Evolutionary conservation across 768 basidiomycete species (phyloP), one percentile per base, ranked within the genome.

Genomic region (Gautieria morchelliformis): DNA sequence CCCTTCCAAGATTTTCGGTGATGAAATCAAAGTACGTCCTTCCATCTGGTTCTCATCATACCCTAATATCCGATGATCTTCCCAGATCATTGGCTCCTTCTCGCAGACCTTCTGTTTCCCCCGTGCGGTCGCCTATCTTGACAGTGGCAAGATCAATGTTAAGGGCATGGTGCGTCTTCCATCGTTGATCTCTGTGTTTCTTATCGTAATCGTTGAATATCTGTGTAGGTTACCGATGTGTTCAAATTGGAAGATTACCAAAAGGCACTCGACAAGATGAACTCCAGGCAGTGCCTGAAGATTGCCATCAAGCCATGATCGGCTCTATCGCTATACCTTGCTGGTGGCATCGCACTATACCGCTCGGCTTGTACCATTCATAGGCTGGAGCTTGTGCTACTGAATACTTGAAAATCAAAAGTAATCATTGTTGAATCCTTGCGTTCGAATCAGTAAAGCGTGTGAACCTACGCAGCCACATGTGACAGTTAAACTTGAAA

Each of bases 31-130:
- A 61, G 81, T 82, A 53, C 4, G 64, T 63, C 24, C 15, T 53
- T 46, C 44, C 56, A 55, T 52, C 30, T n/a, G 19, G 37, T 32
- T 41, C 17, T 14, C 52, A 50, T 39, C n/a, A 53, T 27, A 14
- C 41, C 14, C 45, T 32, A 35, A 20, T 47, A 9, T 15, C 24
- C 5, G 27, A 32, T 30, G 22, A 27, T 52, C 39, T 20, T 32
- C 32, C 39, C 55, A 89, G 87, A 92, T 93, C 63, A 89, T 93
- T 59, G 90, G 91, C 12, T 93, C 91, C 0, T 93, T 93, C 74
- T 87, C 91, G 9, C 92, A 93, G 62, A 84, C 84, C 0, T 84
- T 75, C 71, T 93, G 91, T 70, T 93, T 95, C 84, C 89, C 91
- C 45, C 84, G 92, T 5, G 90, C 92, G 2, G 82, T 95, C 37